Evolutionary conservation across 305 asterid species (phyloP).

Genomic region (Solanum chacoense): DNA sequence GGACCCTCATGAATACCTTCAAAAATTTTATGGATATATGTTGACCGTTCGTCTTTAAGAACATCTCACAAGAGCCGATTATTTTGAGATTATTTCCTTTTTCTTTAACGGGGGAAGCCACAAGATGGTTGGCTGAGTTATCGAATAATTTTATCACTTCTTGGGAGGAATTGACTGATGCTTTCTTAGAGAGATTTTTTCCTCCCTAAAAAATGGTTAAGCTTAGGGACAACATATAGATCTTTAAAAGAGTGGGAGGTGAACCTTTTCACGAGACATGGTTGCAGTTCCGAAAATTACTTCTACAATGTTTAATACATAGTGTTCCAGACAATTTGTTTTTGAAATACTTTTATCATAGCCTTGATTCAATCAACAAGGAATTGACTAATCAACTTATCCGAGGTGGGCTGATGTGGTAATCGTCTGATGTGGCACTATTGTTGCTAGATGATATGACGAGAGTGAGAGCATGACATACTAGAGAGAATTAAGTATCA

Average conservation of each 20-base stretch:
- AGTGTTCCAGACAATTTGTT: background rate
- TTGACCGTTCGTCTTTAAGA: too few relatives aligned
- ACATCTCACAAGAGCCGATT: background rate
- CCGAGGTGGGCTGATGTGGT: background rate
- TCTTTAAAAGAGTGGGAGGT: background rate
- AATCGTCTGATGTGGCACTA: background rate
- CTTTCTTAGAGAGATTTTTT: background rate
- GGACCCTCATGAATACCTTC: background rate
- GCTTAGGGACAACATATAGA: background rate
- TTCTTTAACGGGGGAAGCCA: background rate
- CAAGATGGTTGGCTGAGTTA: background rate
- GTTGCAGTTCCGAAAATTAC: rapidly evolving
- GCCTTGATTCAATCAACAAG: background rate
- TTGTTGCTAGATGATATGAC: background rate
- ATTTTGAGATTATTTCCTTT: background rate
- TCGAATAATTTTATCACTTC: background rate
- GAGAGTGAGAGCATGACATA: background rate
- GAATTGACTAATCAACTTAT: background rate
- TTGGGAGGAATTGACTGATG: background rate
- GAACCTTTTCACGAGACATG: background rate
- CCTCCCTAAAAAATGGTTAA: background rate
- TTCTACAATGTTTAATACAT: background rate
- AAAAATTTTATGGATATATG: too few relatives aligned
- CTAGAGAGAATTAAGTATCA: background rate
- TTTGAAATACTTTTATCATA: background rate